Percentiles rank a stretch among this genome's conserved stretches.
Evolutionary conservation across 2,329 filamentous ascomycete species (phyloP).

Genomic region (Trichoderma atroviride): DNA sequence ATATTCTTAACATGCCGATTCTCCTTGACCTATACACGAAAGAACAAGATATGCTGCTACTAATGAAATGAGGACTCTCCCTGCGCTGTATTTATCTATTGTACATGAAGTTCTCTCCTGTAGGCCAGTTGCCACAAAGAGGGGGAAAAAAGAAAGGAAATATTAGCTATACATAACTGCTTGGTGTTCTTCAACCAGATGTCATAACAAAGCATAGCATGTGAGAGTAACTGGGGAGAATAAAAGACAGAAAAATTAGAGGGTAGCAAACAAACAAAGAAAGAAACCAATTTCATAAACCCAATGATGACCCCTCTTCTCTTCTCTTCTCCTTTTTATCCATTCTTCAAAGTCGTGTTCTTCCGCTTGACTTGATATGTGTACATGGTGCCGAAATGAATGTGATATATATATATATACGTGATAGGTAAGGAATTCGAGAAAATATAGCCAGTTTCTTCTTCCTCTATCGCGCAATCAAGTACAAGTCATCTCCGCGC

Average conservation of each 20-base stretch:
- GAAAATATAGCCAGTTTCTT: neutral
- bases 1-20: conserved; percentile 28
- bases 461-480: conserved; percentile 52
- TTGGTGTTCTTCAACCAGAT: neutral
- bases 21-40: neutral
- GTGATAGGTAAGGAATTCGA: neutral
- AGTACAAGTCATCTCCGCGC: conserved; percentile 65
- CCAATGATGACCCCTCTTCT: neutral
- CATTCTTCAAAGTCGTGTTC: neutral
- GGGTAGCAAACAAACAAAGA: neutral
- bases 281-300: neutral
- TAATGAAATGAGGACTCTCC: neutral
- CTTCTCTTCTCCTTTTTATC: neutral
- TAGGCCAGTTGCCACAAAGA: neutral
- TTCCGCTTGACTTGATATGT: neutral
- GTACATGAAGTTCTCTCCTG: conserved; percentile 8
- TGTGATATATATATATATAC: neutral
- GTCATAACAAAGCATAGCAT: conserved; percentile 8
- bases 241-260: neutral
- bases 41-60: neutral
- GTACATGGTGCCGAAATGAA: neutral
- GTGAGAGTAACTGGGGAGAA: neutral
- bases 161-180: neutral
- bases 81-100: conserved; percentile 5
- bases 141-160: conserved; percentile 16